phyloP scores from a whole-genome alignment of 768 basidiomycete genomes.

The Crepidotus variabilis region DNA sequence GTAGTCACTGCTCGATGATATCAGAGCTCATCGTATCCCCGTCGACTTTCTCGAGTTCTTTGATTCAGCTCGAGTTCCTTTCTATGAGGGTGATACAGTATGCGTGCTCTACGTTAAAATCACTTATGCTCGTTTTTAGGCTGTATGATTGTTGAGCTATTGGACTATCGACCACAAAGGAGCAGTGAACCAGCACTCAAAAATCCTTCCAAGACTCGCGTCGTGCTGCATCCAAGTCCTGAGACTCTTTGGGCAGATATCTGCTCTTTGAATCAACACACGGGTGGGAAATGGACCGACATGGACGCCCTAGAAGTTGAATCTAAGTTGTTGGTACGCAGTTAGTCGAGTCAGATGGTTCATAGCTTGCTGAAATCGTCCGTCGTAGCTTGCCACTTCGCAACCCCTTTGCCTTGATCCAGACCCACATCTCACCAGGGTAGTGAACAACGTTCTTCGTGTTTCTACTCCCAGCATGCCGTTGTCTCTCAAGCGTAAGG shows the following conservation, averaged over 20 bases:
- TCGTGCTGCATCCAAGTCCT: constrained; percentile 72
- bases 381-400: constrained; percentile 61
- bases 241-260: constrained; percentile 82
- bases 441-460: constrained; percentile 70
- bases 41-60: constrained; percentile 83
- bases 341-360: constrained; percentile 4
- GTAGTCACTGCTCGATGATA: constrained; percentile 79
- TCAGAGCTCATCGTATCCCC: constrained; percentile 79
- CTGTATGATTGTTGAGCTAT: constrained; percentile 80
- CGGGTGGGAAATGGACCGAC: constrained; percentile 63
- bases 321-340: constrained; percentile 65
- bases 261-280: constrained; percentile 60
- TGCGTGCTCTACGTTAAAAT: not conserved
- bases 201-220: constrained; percentile 60
- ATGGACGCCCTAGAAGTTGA: constrained; percentile 70
- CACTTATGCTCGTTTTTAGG: constrained; percentile 38
- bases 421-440: constrained; percentile 69
- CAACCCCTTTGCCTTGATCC: constrained; percentile 79
- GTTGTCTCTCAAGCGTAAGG: constrained; percentile 73
- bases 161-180: constrained; percentile 67
- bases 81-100: constrained; percentile 69
- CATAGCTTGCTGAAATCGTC: not conserved
- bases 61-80: constrained; percentile 67
- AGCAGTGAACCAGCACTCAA: constrained; percentile 54
- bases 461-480: constrained; percentile 74